Base-by-base conservation (phyloP, 106 monocot genomes). In the Alisma plantagoaquatica region DNA sequence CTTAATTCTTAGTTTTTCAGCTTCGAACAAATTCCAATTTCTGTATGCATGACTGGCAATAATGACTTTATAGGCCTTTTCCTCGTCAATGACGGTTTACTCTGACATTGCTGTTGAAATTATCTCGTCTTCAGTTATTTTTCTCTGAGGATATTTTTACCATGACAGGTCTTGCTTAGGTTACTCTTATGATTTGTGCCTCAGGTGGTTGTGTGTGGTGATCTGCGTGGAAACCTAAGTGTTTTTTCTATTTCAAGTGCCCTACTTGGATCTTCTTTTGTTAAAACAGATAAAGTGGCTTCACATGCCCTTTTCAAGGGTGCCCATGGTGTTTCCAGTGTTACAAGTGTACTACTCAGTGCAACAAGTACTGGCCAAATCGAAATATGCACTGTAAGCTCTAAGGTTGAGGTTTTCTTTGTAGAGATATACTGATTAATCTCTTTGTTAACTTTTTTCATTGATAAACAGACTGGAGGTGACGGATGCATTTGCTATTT, bases 401-500 rank as follows among this genome's bases (percentile, higher is more conserved):
- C 32, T 26, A 27, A 35, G 25, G 18, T 8, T 22, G 6, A n/a
- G n/a, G n/a, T n/a, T n/a, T n/a, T n/a, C n/a, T n/a, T n/a, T n/a
- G n/a, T n/a, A n/a, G n/a, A n/a, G n/a, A n/a, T n/a, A n/a, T n/a
- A n/a, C n/a, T n/a, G n/a, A n/a, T n/a, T n/a, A n/a, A n/a, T n/a
- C n/a, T n/a, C n/a, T n/a, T n/a, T n/a, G n/a, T n/a, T n/a, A n/a
- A n/a, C n/a, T n/a, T n/a, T n/a, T n/a, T n/a, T n/a, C n/a, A n/a
- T n/a, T n/a, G n/a, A n/a, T n/a, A n/a, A n/a, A 10, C 60, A 96
- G 96, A 89, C 96, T 27, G 89, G 96, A 48, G 96, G 84, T 60
- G 96, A 96, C 66, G 84, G 96, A 41, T 96, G 96, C 69, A 89
- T 96, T 67, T 96, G 96, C 51, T 79, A 78, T 44, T 96, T 96